Percentiles rank a stretch among this genome's conserved stretches.
phyloP scores from a whole-genome alignment of 2,329 filamentous ascomycete species.

The Fusarium tricinctum region DNA sequence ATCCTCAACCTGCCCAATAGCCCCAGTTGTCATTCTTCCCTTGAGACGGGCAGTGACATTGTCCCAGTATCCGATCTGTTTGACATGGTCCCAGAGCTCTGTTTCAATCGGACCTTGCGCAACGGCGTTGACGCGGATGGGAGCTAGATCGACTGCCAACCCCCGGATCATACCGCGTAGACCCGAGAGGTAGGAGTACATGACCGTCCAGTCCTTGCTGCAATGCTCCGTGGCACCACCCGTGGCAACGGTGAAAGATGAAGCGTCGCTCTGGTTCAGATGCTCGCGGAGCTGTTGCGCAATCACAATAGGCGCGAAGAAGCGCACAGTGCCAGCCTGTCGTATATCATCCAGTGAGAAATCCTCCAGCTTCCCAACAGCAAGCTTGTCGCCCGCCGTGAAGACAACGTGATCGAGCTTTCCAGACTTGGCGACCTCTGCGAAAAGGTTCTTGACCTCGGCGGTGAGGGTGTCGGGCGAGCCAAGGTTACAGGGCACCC shows the following conservation, averaged over 20 bases:
- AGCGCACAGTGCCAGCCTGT: conserved; percentile 38
- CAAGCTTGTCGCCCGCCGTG: conserved; percentile 37
- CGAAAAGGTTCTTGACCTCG: conserved; percentile 32
- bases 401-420: conserved; percentile 43
- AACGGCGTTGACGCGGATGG: conserved; percentile 40
- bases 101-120: conserved; percentile 37
- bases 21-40: conserved; percentile 33
- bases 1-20: conserved; percentile 37
- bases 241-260: conserved; percentile 39
- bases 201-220: conserved; percentile 34
- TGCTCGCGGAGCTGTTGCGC: conserved; percentile 41
- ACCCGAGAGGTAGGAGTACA: conserved; percentile 33
- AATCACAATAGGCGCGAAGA: conserved; percentile 38
- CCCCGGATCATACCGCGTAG: conserved; percentile 36
- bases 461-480: conserved; percentile 25
- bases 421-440: conserved; percentile 27
- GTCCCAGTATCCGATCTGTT: conserved; percentile 37
- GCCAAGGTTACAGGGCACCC: conserved; percentile 36
- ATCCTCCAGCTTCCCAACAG: conserved; percentile 32
- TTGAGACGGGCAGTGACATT: conserved; percentile 28
- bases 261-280: conserved; percentile 24
- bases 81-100: conserved; percentile 36
- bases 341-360: conserved; percentile 27
- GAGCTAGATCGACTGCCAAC: conserved; percentile 39
- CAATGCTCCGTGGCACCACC: conserved; percentile 35